These are phyloP conservation scores for Nelumbo lutea DNA, from an alignment of 164 flowering plant species.

Conservation along the genomic window DNA sequence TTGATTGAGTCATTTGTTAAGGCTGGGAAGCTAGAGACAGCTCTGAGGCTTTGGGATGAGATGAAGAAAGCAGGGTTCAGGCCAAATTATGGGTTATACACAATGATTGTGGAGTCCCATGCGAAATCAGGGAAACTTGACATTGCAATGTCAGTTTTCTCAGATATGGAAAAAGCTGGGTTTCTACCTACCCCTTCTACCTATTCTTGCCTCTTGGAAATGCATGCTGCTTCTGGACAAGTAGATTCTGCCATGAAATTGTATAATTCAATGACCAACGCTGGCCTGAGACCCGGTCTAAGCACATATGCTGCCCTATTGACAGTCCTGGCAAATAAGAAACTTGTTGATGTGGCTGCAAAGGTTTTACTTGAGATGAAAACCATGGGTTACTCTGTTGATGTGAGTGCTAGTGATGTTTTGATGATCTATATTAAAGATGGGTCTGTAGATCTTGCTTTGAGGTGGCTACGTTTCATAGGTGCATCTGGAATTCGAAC, in stretches of 20 bases:
- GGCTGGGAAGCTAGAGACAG: slow-evolving; percentile 90
- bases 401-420: slow-evolving; percentile 93
- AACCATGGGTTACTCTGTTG: slow-evolving; percentile 80
- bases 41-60: slow-evolving; percentile 86
- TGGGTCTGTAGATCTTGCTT: slow-evolving; percentile 87
- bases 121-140: slow-evolving; percentile 98
- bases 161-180: slow-evolving; percentile 95
- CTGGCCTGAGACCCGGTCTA: slow-evolving; percentile 80
- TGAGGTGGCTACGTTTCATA: slow-evolving; percentile 95
- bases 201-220: slow-evolving; percentile 83
- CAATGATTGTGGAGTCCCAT: slow-evolving; percentile 85
- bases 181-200: slow-evolving; percentile 91
- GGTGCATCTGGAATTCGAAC: slow-evolving; percentile 89
- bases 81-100: slow-evolving; percentile 89
- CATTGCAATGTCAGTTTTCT: slow-evolving; percentile 70
- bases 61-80: slow-evolving; percentile 85
- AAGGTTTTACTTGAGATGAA: slow-evolving; percentile 95
- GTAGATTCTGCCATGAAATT: slow-evolving; percentile 92
- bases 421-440: slow-evolving; percentile 89
- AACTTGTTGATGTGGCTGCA: slow-evolving; percentile 97
- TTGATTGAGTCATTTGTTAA: slow-evolving; percentile 83
- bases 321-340: slow-evolving; percentile 80
- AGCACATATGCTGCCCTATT: slow-evolving; percentile 80
- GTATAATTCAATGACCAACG: slow-evolving; percentile 90
- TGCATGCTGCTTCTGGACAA: slow-evolving; percentile 86